phyloP scores from a whole-genome alignment of 176 grass and related monocot genomes.

The Musa schizocarpa region DNA sequence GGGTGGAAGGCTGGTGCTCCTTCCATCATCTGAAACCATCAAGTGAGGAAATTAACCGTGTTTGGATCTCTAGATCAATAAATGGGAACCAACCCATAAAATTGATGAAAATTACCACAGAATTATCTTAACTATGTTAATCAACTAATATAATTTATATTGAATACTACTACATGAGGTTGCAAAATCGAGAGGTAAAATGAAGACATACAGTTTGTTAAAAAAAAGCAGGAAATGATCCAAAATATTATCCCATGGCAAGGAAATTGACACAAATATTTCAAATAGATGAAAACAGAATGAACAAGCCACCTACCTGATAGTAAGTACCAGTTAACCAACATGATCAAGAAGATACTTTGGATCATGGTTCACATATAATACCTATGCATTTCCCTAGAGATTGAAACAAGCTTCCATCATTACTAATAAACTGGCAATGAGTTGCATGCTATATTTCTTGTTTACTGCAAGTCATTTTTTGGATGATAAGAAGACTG shows the following conservation, averaged over 20 bases:
- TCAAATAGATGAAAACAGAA: no score
- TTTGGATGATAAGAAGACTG: background rate
- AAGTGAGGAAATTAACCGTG: background rate
- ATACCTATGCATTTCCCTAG: background rate
- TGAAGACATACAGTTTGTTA: no score
- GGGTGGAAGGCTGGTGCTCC: slow-evolving; percentile 42
- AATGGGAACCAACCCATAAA: background rate
- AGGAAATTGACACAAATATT: no score
- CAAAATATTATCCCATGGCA: no score
- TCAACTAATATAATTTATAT: background rate
- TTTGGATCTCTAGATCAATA: background rate
- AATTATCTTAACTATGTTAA: background rate
- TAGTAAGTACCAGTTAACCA: no score
- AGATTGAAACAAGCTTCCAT: background rate
- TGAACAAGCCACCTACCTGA: no score
- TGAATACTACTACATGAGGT: background rate
- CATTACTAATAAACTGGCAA: background rate
- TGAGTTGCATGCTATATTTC: background rate
- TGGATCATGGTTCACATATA: background rate
- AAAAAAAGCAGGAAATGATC: no score
- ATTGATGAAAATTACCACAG: background rate
- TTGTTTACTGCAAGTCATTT: background rate
- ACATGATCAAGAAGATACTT: background rate
- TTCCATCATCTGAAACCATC: slow-evolving; percentile 49
- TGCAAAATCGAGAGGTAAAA: background rate